Percentiles rank a stretch among this genome's conserved stretches.
phyloP scores from a whole-genome alignment of 208 protist genomes.

The Naegleria gruberi region DNA sequence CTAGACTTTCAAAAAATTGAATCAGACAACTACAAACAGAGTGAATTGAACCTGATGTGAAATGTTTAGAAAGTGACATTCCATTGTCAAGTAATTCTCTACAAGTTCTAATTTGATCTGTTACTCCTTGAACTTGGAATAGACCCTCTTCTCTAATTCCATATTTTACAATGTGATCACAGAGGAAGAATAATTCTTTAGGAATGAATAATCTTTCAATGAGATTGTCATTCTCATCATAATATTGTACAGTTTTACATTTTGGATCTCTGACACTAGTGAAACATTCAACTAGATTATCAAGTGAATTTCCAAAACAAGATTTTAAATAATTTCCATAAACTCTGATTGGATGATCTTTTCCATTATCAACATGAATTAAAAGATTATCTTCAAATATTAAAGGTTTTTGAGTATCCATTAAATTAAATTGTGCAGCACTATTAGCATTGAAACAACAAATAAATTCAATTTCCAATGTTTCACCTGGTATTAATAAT shows the following conservation, averaged over 20 bases:
- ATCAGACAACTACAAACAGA: neutral
- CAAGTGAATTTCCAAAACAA: constrained; percentile 8
- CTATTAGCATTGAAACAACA: neutral
- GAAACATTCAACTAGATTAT: neutral
- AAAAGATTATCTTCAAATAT: neutral
- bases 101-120: neutral
- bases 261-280: neutral
- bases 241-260: neutral
- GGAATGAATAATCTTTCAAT: neutral
- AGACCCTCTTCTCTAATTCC: neutral
- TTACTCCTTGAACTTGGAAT: neutral
- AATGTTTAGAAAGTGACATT: neutral
- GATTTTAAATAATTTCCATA: neutral
- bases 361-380: constrained; percentile 2
- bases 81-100: neutral
- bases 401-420: neutral
- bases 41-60: neutral
- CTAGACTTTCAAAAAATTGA: constrained; percentile 2
- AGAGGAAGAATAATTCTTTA: neutral
- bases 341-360: neutral
- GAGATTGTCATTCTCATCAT: no score
- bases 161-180: constrained; percentile 8
- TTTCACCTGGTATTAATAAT: neutral
- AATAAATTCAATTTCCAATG: neutral
- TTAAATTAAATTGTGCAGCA: neutral